Evolutionary conservation across 2,329 filamentous ascomycete species (phyloP).

Genomic region (Alternaria consortialis): DNA sequence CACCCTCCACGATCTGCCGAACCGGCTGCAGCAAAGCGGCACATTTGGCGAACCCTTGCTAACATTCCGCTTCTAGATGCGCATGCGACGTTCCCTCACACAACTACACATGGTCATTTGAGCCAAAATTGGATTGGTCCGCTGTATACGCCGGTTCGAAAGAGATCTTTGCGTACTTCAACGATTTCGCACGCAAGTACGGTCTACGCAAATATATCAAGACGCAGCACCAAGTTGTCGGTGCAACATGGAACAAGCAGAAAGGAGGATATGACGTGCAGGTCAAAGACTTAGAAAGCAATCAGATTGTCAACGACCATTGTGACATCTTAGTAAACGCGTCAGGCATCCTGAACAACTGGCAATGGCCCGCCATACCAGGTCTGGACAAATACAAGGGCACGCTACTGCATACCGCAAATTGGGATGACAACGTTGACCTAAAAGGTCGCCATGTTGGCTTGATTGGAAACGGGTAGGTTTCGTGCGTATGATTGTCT

Average conservation of each 20-base stretch:
- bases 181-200: constrained; percentile 54
- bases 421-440: constrained; percentile 63
- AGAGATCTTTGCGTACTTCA: constrained; percentile 57
- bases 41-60: constrained; percentile 10
- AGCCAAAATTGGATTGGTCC: constrained; percentile 57
- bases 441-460: constrained; percentile 59
- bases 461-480: constrained; percentile 62
- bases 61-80: constrained; percentile 41
- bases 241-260: constrained; percentile 50
- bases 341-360: constrained; percentile 61
- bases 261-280: constrained; percentile 50
- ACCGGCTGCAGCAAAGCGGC: not conserved
- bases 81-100: constrained; percentile 63
- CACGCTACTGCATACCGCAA: constrained; percentile 63
- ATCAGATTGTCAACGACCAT: constrained; percentile 50
- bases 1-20: constrained; percentile 8
- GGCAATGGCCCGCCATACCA: constrained; percentile 62
- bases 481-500: not conserved
- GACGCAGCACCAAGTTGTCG: constrained; percentile 43
- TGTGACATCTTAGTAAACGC: constrained; percentile 61
- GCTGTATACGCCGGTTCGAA: constrained; percentile 54
- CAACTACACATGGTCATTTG: constrained; percentile 62
- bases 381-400: constrained; percentile 64
- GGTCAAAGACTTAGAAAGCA: constrained; percentile 42
- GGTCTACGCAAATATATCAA: constrained; percentile 50